Conservation (phyloP, 306 rosid species). For the Ceratonia siliqua region DNA sequence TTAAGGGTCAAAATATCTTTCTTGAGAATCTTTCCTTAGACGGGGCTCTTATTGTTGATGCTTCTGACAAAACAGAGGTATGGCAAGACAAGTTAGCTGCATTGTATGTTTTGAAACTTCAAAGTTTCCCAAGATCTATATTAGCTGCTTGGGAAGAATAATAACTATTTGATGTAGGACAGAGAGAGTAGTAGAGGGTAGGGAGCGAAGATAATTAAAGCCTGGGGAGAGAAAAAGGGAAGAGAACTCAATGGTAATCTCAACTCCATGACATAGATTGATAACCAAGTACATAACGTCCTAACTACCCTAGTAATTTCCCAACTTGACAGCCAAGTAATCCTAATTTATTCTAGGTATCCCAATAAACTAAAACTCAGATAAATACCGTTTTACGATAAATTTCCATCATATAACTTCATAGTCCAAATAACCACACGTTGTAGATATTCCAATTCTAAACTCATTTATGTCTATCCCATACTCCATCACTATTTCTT, state of each 20-base stretch:
- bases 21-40: slow-evolving; percentile 76
- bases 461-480: not conserved
- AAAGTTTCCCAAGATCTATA: slow-evolving; percentile 4
- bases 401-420: not conserved
- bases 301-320: not conserved
- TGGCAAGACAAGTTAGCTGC: slow-evolving; percentile 21
- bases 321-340: not conserved
- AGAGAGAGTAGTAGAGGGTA: not conserved
- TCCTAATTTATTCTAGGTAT: not conserved
- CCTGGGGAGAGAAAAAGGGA: not conserved
- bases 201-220: not conserved
- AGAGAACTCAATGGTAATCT: not conserved
- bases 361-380: not conserved
- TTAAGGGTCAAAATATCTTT: slow-evolving; percentile 63
- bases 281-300: slow-evolving; percentile 11
- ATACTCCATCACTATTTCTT: not conserved
- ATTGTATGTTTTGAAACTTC: slow-evolving; percentile 24
- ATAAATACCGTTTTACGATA: not conserved
- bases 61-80: slow-evolving; percentile 74
- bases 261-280: slow-evolving; percentile 5
- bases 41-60: slow-evolving; percentile 75
- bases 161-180: not conserved
- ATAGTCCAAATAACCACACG: not conserved
- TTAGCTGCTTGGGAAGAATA: slow-evolving; percentile 19
- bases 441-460: not conserved